A percentile compares a stretch with the other conserved stretches of the same genome.
These are phyloP conservation scores for Colletotrichum chlorophyti DNA, from an alignment of 2,329 filamentous ascomycete genomes.

Conservation along the genomic window DNA sequence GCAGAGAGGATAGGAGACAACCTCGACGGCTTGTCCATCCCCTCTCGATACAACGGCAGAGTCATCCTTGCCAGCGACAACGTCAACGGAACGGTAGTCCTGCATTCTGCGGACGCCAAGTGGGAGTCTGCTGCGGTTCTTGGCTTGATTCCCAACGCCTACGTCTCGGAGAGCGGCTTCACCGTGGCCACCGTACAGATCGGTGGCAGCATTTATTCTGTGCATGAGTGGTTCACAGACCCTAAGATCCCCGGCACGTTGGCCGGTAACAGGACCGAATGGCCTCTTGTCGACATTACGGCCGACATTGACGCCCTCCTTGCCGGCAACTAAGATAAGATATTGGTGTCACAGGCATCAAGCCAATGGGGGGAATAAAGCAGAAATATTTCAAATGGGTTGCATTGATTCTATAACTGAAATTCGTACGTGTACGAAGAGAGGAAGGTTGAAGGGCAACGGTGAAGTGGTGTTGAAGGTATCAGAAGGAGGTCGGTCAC, in stretches of 20 bases:
- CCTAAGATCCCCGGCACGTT: conserved; percentile 13
- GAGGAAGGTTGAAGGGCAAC: too few species aligned
- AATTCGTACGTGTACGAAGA: too few species aligned
- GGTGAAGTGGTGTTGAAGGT: too few species aligned
- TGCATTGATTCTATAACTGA: too few species aligned
- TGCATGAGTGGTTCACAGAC: conserved; percentile 19
- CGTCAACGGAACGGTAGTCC: conserved; percentile 41
- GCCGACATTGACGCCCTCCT: conserved; percentile 12
- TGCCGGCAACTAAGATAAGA: too few species aligned
- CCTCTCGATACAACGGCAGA: conserved; percentile 39
- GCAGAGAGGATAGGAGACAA: background rate
- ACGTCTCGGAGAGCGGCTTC: background rate
- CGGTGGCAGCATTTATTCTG: conserved; percentile 18
- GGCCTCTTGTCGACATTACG: conserved; percentile 23
- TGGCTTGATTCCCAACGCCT: conserved; percentile 36
- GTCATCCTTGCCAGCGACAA: conserved; percentile 43
- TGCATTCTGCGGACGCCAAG: conserved; percentile 41
- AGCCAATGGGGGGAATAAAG: too few species aligned
- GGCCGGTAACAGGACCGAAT: conserved; percentile 19
- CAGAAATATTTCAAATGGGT: too few species aligned
- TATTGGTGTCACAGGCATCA: too few species aligned
- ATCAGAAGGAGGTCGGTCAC: too few species aligned
- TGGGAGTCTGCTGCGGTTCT: conserved; percentile 45
- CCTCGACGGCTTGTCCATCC: conserved; percentile 41
- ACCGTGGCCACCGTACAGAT: conserved; percentile 21